These are phyloP conservation scores for Lactarius pseudohatsudake DNA, from an alignment of 768 basidiomycete genomes.

Conservation along the genomic window DNA sequence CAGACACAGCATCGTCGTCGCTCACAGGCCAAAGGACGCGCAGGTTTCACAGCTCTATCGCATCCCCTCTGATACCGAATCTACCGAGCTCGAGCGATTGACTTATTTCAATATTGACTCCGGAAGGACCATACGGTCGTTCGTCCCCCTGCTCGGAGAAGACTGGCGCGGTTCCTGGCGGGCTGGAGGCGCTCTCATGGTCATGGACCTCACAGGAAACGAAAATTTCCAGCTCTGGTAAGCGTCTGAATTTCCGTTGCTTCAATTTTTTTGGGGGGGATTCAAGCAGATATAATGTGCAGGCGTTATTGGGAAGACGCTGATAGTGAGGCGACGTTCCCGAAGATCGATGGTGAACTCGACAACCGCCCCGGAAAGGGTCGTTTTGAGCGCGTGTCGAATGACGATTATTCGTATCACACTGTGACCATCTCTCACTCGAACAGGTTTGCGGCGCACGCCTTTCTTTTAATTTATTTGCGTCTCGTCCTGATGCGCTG, in stretches of 20 bases:
- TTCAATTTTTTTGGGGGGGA: too few relatives aligned
- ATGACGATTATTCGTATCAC: slow-evolving; percentile 39
- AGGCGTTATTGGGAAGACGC: slow-evolving; percentile 48
- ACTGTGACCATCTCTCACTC: slow-evolving; percentile 37
- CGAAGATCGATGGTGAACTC: slow-evolving; percentile 40
- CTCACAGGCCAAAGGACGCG: slow-evolving; percentile 42
- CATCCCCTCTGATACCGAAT: slow-evolving; percentile 35
- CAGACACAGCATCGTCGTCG: slow-evolving; percentile 36
- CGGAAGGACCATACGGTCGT: slow-evolving; percentile 38
- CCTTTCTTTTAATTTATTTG: background rate
- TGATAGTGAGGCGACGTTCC: slow-evolving; percentile 33
- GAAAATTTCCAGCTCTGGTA: slow-evolving; percentile 46
- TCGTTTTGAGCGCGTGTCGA: slow-evolving; percentile 44
- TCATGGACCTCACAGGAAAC: slow-evolving; percentile 44
- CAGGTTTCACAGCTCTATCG: slow-evolving; percentile 42
- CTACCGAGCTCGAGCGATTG: slow-evolving; percentile 37
- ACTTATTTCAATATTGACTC: slow-evolving; percentile 43
- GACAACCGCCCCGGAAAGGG: slow-evolving; percentile 42
- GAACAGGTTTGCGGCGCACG: slow-evolving; percentile 34
- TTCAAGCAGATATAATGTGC: background rate
- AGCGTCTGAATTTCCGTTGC: slow-evolving; percentile 14
- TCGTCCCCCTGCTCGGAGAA: slow-evolving; percentile 39
- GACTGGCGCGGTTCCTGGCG: slow-evolving; percentile 43
- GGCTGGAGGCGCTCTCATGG: slow-evolving; percentile 39
- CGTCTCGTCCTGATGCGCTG: background rate